These are phyloP conservation scores for Amoebophrya sp. DNA, from an alignment of 169 alveolate species.

Conservation along the genomic window DNA sequence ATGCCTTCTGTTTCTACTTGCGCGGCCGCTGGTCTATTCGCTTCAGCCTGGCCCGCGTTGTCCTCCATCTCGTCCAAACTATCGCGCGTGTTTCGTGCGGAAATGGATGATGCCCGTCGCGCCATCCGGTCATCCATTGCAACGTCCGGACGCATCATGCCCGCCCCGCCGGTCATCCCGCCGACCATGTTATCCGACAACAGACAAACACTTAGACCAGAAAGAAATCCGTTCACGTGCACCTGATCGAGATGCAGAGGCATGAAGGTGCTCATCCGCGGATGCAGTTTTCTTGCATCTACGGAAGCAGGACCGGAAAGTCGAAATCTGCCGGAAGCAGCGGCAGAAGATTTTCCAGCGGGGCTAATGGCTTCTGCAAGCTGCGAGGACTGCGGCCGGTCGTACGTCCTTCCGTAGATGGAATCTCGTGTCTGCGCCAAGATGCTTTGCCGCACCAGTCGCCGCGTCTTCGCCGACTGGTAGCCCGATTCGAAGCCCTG, in stretches of 20 bases:
- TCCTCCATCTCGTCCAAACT: too few species aligned
- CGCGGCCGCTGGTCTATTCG: too few species aligned
- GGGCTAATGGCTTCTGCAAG: neutral
- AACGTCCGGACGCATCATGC: too few species aligned
- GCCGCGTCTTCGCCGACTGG: neutral
- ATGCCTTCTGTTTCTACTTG: too few species aligned
- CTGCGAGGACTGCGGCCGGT: neutral
- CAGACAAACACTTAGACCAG: neutral
- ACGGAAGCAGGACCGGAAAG: too few species aligned
- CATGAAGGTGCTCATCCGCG: neutral
- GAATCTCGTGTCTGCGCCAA: neutral
- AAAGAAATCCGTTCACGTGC: neutral
- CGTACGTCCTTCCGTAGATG: too few species aligned
- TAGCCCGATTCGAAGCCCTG: neutral
- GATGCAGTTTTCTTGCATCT: too few species aligned
- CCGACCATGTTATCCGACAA: neutral
- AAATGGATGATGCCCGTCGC: too few species aligned
- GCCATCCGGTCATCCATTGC: too few species aligned
- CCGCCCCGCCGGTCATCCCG: neutral
- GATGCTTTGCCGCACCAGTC: neutral
- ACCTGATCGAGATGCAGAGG: neutral
- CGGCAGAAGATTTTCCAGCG: neutral
- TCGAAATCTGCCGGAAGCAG: too few species aligned
- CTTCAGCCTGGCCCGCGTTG: too few species aligned
- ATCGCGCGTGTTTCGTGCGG: too few species aligned